Conservation (phyloP, 2,329 filamentous ascomycete genomes). For the Aspergillus ochraceoroseus region DNA sequence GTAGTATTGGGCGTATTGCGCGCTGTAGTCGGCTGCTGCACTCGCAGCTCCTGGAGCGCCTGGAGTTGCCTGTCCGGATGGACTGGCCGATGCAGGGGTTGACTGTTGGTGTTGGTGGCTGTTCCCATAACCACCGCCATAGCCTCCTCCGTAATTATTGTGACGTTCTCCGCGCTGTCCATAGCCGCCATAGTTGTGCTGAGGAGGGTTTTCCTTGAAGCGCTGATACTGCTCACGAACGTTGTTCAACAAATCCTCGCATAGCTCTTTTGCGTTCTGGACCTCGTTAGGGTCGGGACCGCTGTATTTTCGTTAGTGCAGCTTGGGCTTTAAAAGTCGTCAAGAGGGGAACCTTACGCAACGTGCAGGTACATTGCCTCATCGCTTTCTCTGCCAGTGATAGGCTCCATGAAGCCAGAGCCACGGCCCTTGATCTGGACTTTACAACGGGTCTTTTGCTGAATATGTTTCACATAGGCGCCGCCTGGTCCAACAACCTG, state of each 20-base stretch:
- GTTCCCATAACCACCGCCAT: conserved; percentile 37
- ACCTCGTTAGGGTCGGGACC: conserved; percentile 86
- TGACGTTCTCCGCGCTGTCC: conserved; percentile 50
- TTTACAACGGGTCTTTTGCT: conserved; percentile 88
- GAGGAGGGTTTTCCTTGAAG: conserved; percentile 76
- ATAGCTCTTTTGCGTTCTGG: conserved; percentile 78
- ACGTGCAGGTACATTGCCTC: conserved; percentile 97
- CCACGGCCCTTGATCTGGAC: conserved; percentile 97
- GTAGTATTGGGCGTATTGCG: conserved; percentile 82
- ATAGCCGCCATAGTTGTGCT: conserved; percentile 57
- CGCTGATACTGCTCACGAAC: conserved; percentile 86
- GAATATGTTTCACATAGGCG: conserved; percentile 96
- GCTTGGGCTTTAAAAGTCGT: background rate
- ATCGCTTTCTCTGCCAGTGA: conserved; percentile 84
- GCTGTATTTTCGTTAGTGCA: conserved; percentile 48
- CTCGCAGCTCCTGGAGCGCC: conserved; percentile 25
- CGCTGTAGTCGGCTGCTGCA: conserved; percentile 61
- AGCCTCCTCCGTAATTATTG: conserved; percentile 42
- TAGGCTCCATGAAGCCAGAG: conserved; percentile 86
- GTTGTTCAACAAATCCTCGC: conserved; percentile 78
- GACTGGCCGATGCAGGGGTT: conserved; percentile 43
- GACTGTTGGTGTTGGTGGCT: conserved; percentile 35
- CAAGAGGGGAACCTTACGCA: conserved; percentile 54
- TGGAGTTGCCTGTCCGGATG: conserved; percentile 43
- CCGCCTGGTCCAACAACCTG: conserved; percentile 94